phyloP scores from a whole-genome alignment of 2,329 filamentous ascomycete species.

The Fusarium sp. region DNA sequence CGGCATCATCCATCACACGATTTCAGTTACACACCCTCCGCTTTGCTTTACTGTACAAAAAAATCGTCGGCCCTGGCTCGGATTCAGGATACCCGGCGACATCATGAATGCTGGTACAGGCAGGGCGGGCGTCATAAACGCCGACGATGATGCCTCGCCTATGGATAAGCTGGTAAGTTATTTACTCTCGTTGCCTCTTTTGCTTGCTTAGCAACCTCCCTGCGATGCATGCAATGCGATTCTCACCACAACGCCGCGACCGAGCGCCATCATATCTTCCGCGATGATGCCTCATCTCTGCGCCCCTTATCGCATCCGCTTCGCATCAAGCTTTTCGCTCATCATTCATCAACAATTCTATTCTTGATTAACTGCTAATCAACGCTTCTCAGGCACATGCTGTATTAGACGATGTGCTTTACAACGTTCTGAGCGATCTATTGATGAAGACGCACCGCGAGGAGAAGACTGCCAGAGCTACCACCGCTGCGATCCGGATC shows the following conservation, averaged over 20 bases:
- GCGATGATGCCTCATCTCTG: slow-evolving; percentile 18
- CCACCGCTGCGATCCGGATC: slow-evolving; percentile 72
- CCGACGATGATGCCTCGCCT: slow-evolving; percentile 62
- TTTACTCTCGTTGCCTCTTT: slow-evolving; percentile 21
- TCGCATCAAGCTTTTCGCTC: slow-evolving; percentile 7
- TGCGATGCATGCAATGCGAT: slow-evolving; percentile 30
- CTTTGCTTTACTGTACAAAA: slow-evolving; percentile 37
- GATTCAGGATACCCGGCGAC: slow-evolving; percentile 43
- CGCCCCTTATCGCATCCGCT: slow-evolving; percentile 24
- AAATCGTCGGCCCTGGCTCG: slow-evolving; percentile 45
- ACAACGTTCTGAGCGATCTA: slow-evolving; percentile 81
- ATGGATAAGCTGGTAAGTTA: slow-evolving; percentile 71
- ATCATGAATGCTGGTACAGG: slow-evolving; percentile 61
- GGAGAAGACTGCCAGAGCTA: slow-evolving; percentile 79
- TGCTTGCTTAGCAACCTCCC: slow-evolving; percentile 19
- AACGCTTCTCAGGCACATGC: slow-evolving; percentile 65
- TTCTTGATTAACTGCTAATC: slow-evolving; percentile 32
- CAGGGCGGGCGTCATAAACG: slow-evolving; percentile 69
- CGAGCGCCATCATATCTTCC: slow-evolving; percentile 23
- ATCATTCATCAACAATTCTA: slow-evolving; percentile 1
- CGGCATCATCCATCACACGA: slow-evolving; percentile 53
- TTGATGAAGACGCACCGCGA: slow-evolving; percentile 80
- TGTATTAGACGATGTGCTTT: slow-evolving; percentile 79
- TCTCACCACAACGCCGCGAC: slow-evolving; percentile 3
- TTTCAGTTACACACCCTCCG: slow-evolving; percentile 52